These are phyloP conservation scores for Pythium scleroteichum DNA, from an alignment of 352 stramenopile species.

Conservation along the genomic window DNA sequence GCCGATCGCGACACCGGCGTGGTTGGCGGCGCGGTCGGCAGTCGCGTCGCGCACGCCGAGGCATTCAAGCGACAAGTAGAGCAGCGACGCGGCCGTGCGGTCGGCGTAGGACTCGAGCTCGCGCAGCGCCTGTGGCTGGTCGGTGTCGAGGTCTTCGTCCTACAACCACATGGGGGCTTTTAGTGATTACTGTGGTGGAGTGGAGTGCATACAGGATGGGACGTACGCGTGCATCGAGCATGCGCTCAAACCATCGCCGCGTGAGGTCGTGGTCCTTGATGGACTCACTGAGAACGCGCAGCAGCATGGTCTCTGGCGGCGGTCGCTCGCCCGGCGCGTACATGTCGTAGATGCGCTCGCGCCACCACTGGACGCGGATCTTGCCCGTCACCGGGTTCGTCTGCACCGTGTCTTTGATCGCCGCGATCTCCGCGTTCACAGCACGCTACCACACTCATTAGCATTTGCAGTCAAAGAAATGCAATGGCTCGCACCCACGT, in stretches of 20 bases:
- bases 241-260: slow-evolving; percentile 89
- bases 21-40: slow-evolving; percentile 76
- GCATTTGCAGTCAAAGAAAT: background rate
- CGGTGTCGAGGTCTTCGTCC: slow-evolving; percentile 84
- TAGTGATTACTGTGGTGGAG: too few species aligned
- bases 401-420: slow-evolving; percentile 86
- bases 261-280: slow-evolving; percentile 81
- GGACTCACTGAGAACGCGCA: slow-evolving; percentile 62
- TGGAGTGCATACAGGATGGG: too few species aligned
- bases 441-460: slow-evolving; percentile 54
- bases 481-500: slow-evolving; percentile 38
- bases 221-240: slow-evolving; percentile 82
- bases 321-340: slow-evolving; percentile 35
- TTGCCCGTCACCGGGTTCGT: slow-evolving; percentile 85
- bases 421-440: slow-evolving; percentile 90
- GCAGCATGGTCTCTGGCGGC: slow-evolving; percentile 60
- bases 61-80: slow-evolving; percentile 90
- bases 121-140: slow-evolving; percentile 62
- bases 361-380: slow-evolving; percentile 94
- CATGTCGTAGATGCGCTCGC: slow-evolving; percentile 77
- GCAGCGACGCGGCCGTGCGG: slow-evolving; percentile 85
- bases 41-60: slow-evolving; percentile 70
- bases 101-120: slow-evolving; percentile 88
- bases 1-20: slow-evolving; percentile 85
- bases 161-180: too few species aligned